These are phyloP conservation scores for Massariosphaeria phaeospora DNA, from an alignment of 495 filamentous ascomycete species.

Conservation along the genomic window DNA sequence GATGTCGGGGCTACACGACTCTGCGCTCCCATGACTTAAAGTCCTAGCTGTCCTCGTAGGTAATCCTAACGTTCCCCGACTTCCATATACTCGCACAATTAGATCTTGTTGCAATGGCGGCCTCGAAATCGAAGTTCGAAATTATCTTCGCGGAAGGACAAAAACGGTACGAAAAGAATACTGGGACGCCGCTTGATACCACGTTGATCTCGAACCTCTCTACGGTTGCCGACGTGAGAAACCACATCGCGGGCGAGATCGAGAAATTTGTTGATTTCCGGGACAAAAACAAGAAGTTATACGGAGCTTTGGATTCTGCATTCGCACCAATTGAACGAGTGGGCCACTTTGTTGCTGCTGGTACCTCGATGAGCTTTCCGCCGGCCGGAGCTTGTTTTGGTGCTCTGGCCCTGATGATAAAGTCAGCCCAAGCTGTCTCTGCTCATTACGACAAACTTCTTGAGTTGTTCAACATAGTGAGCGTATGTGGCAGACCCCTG, in stretches of 20 bases:
- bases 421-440: not conserved
- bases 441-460: not conserved
- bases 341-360: not conserved
- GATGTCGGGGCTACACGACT: too few relatives aligned
- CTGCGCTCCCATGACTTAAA: too few relatives aligned
- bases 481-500: too few relatives aligned
- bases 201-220: not conserved
- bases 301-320: not conserved
- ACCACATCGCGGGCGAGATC: not conserved
- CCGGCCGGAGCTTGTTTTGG: not conserved
- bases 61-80: too few relatives aligned
- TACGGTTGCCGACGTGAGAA: not conserved
- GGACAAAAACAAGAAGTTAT: not conserved
- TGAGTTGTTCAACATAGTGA: not conserved
- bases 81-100: too few relatives aligned
- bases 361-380: not conserved
- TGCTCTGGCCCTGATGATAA: not conserved
- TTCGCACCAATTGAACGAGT: not conserved
- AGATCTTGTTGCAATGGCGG: too few relatives aligned
- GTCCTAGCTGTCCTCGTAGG: too few relatives aligned
- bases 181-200: not conserved
- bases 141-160: not conserved
- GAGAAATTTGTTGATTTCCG: not conserved
- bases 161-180: conserved; percentile 2
- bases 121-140: not conserved